Evolutionary conservation across 352 stramenopile species (phyloP), one percentile per base, ranked within the genome.

Genomic region (Pythium phragmitis): DNA sequence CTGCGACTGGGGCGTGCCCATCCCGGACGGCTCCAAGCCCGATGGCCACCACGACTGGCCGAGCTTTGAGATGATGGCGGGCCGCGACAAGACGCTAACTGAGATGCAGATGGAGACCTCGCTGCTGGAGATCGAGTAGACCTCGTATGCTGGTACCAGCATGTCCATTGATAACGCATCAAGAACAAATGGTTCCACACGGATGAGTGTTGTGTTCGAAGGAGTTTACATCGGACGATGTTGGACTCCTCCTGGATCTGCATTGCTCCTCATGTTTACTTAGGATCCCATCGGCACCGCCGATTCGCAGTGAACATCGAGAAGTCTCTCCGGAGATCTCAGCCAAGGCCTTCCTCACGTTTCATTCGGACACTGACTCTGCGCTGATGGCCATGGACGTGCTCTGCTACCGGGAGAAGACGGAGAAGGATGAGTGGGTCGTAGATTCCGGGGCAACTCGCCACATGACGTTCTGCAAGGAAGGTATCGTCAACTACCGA

Each of bases 1-100:
- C 64, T 96, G 88, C 43, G 87, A 94, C 79, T 96, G 88, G 88
- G 88, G 88, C 30, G 87, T 96, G 13, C 88, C 88, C 4, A 82
- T 96, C 21, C 79, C 86, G 13, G 82, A 92, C 52, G 83, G 86
- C 48, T 90, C 83, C 12, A 89, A 92, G 68, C 86, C 86, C 1
- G 36, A 59, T 14, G 55, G 57, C 5, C 21, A 48, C 30, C 9
- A 60, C 13, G 48, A 59, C 21, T 37, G 62, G 48, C 42, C 42
- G 48, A 13, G n/a, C 17, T 62, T 62, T 28, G 66, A 48, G 46
- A 50, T 69, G 37, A 63, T 63, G 61, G 2, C 26, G 0, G 55
- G 56, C 0, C 52, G 52, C 19, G 33, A 69, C 47, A 59, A 69
- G 48, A 36, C 52, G 28, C 52, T 75, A 23, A 63, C 4, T 3